Evolutionary conservation across 148 eudicot species (phyloP), one percentile per base, ranked within the genome.

Genomic region (Amaranthus hypochondriacus): DNA sequence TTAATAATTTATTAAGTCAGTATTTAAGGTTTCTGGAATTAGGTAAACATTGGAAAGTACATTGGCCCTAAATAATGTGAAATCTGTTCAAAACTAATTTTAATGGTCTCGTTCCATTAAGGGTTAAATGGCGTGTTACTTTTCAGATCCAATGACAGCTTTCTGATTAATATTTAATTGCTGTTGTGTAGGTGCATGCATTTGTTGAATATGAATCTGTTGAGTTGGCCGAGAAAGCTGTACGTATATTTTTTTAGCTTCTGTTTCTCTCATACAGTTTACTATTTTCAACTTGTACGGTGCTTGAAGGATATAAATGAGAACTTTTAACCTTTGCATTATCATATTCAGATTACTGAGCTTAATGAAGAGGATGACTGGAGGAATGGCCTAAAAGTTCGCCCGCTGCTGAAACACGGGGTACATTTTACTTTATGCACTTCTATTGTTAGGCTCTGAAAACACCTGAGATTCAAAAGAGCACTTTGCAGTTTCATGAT

Each of bases 221-320:
- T 80, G 99, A 95, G 80, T 75, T 86, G 70, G 97, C 97, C 70
- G 97, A 95, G 85, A 90, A 90, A 78, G 97, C 99, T 80, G 99
- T 95, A 85, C 56, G 90, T 65, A 43, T 28, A 62, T 83, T 62
- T 53, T 28, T 28, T 28, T 28, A 28, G 39, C 54, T 7, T 15
- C 14, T 11, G 70, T 57, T 56, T 53, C 53, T 62, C n/a, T 74
- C 5, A 1, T 28, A 28, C 39, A 12, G 46, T 70, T 52, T 12
- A 18, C 21, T 11, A 28, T 56, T 65, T 28, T 28, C 39, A 28
- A 28, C 39, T 28, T 28, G 39, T 28, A 28, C 39, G 39, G 39
- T 65, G 43, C 54, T 64, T 56, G 9, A 68, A 62, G 66, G 46
- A 61, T 14, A 21, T 47, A 48, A 51, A 9, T 6, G 4, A 60